A percentile compares a stretch with the other conserved stretches of the same genome.
Conservation (phyloP, 2,329 filamentous ascomycete genomes). For the Acarospora socialis region DNA sequence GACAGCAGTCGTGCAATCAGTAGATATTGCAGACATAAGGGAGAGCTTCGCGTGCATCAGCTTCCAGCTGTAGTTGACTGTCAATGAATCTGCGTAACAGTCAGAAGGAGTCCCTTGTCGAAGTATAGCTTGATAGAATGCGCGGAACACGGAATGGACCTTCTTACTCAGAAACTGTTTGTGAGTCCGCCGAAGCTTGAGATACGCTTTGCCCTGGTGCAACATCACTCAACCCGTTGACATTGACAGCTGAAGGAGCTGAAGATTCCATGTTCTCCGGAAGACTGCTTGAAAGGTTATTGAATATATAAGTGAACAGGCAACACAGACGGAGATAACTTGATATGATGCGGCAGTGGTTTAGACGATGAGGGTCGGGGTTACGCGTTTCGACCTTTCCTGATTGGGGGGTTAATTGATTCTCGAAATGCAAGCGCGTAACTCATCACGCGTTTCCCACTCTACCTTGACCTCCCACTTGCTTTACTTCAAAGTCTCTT, state of each 20-base stretch:
- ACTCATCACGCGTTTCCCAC: too few species aligned
- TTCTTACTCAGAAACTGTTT: slow-evolving; percentile 56
- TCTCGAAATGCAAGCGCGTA: too few species aligned
- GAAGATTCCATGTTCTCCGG: not conserved
- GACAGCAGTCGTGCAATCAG: not conserved
- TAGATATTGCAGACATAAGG: slow-evolving; percentile 63
- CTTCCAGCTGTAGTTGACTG: slow-evolving; percentile 78
- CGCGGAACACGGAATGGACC: not conserved
- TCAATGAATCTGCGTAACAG: slow-evolving; percentile 58
- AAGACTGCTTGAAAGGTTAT: too few species aligned
- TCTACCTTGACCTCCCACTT: too few species aligned
- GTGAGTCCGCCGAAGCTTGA: slow-evolving; percentile 42
- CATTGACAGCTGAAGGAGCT: not conserved
- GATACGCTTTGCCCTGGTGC: not conserved
- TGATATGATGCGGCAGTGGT: too few species aligned
- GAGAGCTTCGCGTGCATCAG: slow-evolving; percentile 84
- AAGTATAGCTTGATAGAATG: not conserved
- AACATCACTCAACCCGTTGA: not conserved
- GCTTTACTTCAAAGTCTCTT: too few species aligned
- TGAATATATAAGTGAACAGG: too few species aligned
- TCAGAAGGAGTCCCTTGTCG: not conserved
- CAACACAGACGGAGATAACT: too few species aligned
- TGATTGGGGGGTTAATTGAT: too few species aligned
- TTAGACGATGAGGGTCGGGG: too few species aligned
- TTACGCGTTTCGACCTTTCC: too few species aligned